Base-by-base conservation (phyloP, 768 basidiomycete species). In the Polyporus arcularius region DNA sequence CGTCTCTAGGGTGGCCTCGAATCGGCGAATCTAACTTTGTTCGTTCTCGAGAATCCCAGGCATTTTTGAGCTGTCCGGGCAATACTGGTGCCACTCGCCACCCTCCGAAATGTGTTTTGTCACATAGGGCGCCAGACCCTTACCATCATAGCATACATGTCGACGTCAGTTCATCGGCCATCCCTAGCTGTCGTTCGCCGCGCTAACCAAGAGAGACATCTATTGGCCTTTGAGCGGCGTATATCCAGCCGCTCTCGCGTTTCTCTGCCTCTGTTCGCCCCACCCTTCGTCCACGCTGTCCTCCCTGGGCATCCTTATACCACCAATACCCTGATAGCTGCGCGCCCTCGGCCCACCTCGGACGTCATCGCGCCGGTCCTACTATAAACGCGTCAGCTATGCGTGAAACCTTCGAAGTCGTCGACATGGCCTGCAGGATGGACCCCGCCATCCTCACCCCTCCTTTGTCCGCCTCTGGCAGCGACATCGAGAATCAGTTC, bases 401-500 rank as follows among this genome's bases (percentile, higher is more conserved):
- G 43, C 43, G 8, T 16, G 14, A 9, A 16, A 6, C 6, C 11
- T 49, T 40, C 41, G 7, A 40, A 31, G 40, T 47, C 42, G 14
- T 31, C 40, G 42, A 32, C 40, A 57, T 61, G 60, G 31, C 50
- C 16, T 38, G 49, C 52, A 53, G 21, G 39, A 21, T 40, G 31
- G 26, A 54, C 41, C 38, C 57, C 48, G 60, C 40, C 14, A 54
- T 67, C 9, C 63, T 57, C 31, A 68, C 69, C 14, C 67, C 69
- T 30, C 65, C 69, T n/a, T 55, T 58, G n/a, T 63, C 62, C 35
- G 48, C 53, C 28, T 46, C 48, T 41, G 62, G 58, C 42, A 55
- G 39, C 45, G 51, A 57, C 32, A 18, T 53, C 43, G 49, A 42
- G n/a, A 52, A 55, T 39, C 43, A 54, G 12, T 30, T 59, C 47